Percentiles rank a stretch among this genome's conserved stretches.
phyloP scores from a whole-genome alignment of 1,284 basidiomycete species.

The Malassezia vespertilionis region DNA sequence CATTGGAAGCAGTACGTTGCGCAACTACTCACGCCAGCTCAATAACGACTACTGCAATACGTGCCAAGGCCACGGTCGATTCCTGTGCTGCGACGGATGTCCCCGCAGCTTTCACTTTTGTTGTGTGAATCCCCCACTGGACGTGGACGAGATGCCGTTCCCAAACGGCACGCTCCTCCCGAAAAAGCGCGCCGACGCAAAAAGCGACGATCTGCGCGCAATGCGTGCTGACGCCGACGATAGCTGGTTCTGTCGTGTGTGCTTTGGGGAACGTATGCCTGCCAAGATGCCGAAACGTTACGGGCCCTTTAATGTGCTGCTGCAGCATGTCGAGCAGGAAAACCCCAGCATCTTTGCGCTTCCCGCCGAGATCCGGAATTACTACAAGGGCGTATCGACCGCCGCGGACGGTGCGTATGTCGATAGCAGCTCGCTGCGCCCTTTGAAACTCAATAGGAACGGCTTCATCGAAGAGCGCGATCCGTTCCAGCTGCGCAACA shows the following conservation, averaged over 20 bases:
- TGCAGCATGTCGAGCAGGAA: constrained; percentile 57
- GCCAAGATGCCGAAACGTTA: constrained; percentile 26
- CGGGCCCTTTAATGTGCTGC: constrained; percentile 52
- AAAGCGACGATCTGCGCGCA: constrained; percentile 6
- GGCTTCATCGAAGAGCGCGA: constrained; percentile 85
- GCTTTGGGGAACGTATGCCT: constrained; percentile 48
- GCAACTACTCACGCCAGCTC: constrained; percentile 27
- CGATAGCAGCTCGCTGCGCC: constrained; percentile 55
- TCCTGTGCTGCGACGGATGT: constrained; percentile 79
- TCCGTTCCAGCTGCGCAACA: constrained; percentile 72
- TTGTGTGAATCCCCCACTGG: constrained; percentile 90
- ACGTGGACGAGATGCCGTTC: constrained; percentile 63
- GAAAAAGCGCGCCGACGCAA: neutral
- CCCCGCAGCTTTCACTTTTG: constrained; percentile 88
- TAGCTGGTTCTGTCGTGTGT: constrained; percentile 77
- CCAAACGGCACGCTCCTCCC: constrained; percentile 28
- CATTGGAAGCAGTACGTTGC: constrained; percentile 5
- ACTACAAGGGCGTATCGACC: constrained; percentile 61
- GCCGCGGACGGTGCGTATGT: constrained; percentile 50
- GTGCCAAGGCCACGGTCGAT: constrained; percentile 65
- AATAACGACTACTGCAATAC: constrained; percentile 93
- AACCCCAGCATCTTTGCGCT: constrained; percentile 76
- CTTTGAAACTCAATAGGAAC: constrained; percentile 52
- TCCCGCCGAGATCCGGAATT: constrained; percentile 72
- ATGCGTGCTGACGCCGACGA: constrained; percentile 13